Evolutionary conservation across 768 basidiomycete genomes (phyloP).

Genomic region (Rickenella mellea): DNA sequence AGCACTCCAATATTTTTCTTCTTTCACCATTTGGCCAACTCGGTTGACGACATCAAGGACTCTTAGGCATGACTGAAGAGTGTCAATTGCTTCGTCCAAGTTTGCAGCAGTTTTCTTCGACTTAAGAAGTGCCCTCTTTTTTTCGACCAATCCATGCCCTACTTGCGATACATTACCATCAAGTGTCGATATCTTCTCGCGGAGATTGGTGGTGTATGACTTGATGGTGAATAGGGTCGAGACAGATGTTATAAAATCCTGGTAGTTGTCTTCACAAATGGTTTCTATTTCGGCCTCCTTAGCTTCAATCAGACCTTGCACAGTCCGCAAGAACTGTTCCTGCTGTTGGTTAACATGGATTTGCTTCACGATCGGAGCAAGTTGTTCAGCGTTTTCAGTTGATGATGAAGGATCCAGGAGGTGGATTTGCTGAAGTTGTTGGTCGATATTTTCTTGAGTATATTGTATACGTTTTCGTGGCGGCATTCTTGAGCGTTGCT

Average conservation of each 20-base stretch:
- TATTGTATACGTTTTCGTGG: slow-evolving; percentile 65
- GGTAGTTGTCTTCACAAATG: slow-evolving; percentile 94
- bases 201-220: slow-evolving; percentile 90
- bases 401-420: slow-evolving; percentile 80
- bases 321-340: slow-evolving; percentile 77
- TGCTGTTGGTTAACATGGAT: slow-evolving; percentile 84
- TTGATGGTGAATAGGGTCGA: slow-evolving; percentile 95
- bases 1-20: slow-evolving; percentile 95
- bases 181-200: slow-evolving; percentile 82
- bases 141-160: slow-evolving; percentile 81
- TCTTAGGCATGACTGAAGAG: slow-evolving; percentile 84
- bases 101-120: slow-evolving; percentile 89
- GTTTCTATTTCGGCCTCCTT: slow-evolving; percentile 95
- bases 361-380: slow-evolving; percentile 91
- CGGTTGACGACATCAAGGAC: slow-evolving; percentile 89
- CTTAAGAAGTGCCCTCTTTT: slow-evolving; percentile 84
- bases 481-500: slow-evolving; percentile 42
- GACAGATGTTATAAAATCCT: slow-evolving; percentile 95
- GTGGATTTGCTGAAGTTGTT: slow-evolving; percentile 87
- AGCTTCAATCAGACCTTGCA: slow-evolving; percentile 82
- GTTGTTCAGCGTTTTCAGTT: slow-evolving; percentile 90
- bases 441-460: slow-evolving; percentile 78
- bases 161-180: slow-evolving; percentile 85
- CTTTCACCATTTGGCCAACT: slow-evolving; percentile 86
- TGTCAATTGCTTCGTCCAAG: slow-evolving; percentile 94